Evolutionary conservation across 306 rosid genomes (phyloP).

Genomic region (Castanea crenata): DNA sequence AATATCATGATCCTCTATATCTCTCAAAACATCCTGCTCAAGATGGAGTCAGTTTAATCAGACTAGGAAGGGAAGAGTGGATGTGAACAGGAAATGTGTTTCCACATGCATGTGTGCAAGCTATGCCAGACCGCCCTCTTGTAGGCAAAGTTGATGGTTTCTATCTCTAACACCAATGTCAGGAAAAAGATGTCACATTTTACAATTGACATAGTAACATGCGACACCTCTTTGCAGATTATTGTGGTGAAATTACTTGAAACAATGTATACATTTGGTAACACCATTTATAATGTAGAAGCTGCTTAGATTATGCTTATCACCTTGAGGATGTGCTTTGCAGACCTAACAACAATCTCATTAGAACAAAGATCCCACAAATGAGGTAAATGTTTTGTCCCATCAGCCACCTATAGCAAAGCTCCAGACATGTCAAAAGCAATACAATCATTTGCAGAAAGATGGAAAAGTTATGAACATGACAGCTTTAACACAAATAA

Average conservation of each 20-base stretch:
- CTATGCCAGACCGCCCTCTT: background rate
- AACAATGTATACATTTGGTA: background rate
- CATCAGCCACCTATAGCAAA: conserved; percentile 74
- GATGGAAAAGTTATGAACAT: background rate
- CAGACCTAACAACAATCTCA: conserved; percentile 94
- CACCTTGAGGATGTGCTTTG: conserved; percentile 95
- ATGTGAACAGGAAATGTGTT: background rate
- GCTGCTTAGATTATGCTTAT: conserved; percentile 15
- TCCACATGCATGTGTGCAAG: background rate
- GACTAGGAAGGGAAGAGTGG: background rate
- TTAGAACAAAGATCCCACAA: conserved; percentile 89
- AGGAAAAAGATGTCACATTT: background rate
- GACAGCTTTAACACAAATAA: background rate
- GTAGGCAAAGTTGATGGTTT: background rate
- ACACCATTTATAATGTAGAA: background rate
- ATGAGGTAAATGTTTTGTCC: conserved; percentile 93
- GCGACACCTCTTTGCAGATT: background rate
- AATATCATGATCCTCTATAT: conserved; percentile 87
- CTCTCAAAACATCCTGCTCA: conserved; percentile 82
- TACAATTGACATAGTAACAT: background rate
- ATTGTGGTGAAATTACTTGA: background rate
- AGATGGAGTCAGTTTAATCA: background rate
- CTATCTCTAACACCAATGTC: background rate
- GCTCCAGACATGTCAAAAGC: conserved; percentile 26
- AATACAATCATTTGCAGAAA: conserved; percentile 13